phyloP scores from a whole-genome alignment of 371 early-diverging fungal species.

The Cokeromyces recurvatus region DNA sequence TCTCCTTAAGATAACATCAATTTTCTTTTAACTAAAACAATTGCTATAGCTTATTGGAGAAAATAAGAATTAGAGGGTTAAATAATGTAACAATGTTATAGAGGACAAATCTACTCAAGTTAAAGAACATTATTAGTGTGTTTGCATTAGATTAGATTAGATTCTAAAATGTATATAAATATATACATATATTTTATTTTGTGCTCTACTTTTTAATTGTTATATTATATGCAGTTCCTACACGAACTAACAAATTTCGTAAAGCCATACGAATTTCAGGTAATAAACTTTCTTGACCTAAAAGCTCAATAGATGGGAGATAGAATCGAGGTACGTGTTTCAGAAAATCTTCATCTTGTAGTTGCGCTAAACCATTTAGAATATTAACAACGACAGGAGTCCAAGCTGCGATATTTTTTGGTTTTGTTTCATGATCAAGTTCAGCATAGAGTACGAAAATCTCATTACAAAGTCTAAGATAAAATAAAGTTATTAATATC shows the following conservation, averaged over 20 bases:
- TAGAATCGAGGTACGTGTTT: conserved; percentile 47
- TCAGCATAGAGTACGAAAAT: conserved; percentile 46
- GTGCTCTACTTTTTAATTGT: no score
- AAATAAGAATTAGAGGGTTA: no score
- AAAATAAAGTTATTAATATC: conserved; percentile 1
- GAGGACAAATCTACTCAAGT: no score
- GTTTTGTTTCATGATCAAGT: conserved; percentile 49
- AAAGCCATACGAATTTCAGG: conserved; percentile 45
- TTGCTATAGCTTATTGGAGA: no score
- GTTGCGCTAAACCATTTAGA: conserved; percentile 36
- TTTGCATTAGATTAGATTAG: no score
- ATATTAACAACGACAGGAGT: conserved; percentile 51
- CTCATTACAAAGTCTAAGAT: conserved; percentile 37
- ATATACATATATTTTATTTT: no score
- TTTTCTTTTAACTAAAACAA: no score
- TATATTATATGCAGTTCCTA: conserved; percentile 45
- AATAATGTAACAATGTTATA: no score
- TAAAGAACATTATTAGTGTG: no score
- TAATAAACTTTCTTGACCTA: conserved; percentile 41
- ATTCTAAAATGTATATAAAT: no score
- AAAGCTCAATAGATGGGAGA: conserved; percentile 39
- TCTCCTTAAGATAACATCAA: no score
- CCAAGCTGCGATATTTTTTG: conserved; percentile 52
- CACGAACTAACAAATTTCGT: conserved; percentile 41
- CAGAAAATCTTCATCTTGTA: conserved; percentile 50